Conservation (phyloP, 441 rosid genomes). For the Jatropha multifida region DNA sequence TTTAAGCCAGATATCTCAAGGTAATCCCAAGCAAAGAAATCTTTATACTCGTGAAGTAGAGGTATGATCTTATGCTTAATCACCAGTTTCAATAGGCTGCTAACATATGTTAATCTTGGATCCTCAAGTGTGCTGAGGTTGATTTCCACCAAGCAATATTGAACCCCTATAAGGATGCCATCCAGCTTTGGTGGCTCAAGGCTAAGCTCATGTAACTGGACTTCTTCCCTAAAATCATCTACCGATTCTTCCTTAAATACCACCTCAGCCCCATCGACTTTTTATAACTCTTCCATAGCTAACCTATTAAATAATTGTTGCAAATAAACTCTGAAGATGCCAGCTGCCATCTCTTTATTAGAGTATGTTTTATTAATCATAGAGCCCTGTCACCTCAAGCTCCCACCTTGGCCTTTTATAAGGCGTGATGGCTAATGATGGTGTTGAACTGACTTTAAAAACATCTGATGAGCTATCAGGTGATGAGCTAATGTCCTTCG, state of each 20-base stretch:
- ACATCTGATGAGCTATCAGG: too few relatives aligned
- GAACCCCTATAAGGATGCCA: not conserved
- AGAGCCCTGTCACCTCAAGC: too few relatives aligned
- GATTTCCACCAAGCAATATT: not conserved
- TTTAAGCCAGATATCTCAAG: not conserved
- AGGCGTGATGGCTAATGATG: too few relatives aligned
- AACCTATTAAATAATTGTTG: too few relatives aligned
- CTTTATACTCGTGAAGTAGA: not conserved
- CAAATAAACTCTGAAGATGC: not conserved
- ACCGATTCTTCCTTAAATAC: not conserved
- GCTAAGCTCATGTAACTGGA: not conserved
- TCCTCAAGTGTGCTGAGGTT: not conserved
- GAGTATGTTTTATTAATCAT: too few relatives aligned
- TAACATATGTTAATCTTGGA: not conserved
- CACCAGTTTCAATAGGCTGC: fast-evolving
- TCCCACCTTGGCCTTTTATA: too few relatives aligned
- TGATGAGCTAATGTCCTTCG: too few relatives aligned
- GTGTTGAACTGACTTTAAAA: too few relatives aligned
- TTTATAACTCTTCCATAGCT: too few relatives aligned
- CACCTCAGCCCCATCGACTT: not conserved
- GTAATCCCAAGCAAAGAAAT: not conserved
- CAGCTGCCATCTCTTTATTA: too few relatives aligned
- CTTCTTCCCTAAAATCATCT: not conserved
- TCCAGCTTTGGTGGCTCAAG: not conserved
- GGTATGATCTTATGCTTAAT: too few relatives aligned